Evolutionary conservation across 441 rosid species (phyloP).

Genomic region (Biscutella laevigata): DNA sequence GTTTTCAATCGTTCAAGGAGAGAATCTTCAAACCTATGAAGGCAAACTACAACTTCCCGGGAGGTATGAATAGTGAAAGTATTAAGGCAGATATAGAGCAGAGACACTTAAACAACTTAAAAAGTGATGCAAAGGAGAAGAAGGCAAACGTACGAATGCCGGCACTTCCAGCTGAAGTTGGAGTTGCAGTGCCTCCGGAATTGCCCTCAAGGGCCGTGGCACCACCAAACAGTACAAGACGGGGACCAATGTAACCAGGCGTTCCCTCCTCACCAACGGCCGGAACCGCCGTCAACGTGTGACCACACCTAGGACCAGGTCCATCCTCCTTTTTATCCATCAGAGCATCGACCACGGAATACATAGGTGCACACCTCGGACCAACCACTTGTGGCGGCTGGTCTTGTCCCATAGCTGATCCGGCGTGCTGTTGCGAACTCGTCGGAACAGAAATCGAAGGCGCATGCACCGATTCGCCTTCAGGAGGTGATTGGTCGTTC

Average conservation of each 20-base stretch:
- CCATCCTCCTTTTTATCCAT: slow-evolving; percentile 86
- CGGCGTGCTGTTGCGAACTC: slow-evolving; percentile 23
- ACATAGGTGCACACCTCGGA: slow-evolving; percentile 78
- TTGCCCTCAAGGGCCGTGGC: slow-evolving; percentile 96
- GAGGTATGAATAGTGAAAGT: not conserved
- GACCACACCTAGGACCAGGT: slow-evolving; percentile 93
- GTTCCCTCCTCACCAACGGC: slow-evolving; percentile 91
- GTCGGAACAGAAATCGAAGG: slow-evolving; percentile 12
- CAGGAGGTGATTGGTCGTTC: slow-evolving; percentile 17
- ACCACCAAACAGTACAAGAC: slow-evolving; percentile 88
- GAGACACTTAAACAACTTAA: slow-evolving; percentile 2
- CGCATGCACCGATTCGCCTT: slow-evolving; percentile 30
- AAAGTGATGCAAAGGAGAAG: slow-evolving; percentile 1
- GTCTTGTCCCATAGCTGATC: slow-evolving; percentile 18
- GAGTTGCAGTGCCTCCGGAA: slow-evolving; percentile 72
- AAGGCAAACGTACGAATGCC: slow-evolving; percentile 62
- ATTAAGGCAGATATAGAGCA: not conserved
- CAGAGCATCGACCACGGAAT: slow-evolving; percentile 63
- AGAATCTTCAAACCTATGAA: not conserved
- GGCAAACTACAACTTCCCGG: not conserved
- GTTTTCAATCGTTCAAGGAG: not conserved
- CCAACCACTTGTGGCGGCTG: slow-evolving; percentile 57
- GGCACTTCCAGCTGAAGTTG: too few relatives aligned
- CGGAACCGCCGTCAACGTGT: slow-evolving; percentile 80
- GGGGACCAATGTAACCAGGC: slow-evolving; percentile 78